Percentiles rank a stretch among this genome's conserved stretches.
Evolutionary conservation across 306 rosid genomes (phyloP).

Genomic region (Sphenostylis stenocarpa): DNA sequence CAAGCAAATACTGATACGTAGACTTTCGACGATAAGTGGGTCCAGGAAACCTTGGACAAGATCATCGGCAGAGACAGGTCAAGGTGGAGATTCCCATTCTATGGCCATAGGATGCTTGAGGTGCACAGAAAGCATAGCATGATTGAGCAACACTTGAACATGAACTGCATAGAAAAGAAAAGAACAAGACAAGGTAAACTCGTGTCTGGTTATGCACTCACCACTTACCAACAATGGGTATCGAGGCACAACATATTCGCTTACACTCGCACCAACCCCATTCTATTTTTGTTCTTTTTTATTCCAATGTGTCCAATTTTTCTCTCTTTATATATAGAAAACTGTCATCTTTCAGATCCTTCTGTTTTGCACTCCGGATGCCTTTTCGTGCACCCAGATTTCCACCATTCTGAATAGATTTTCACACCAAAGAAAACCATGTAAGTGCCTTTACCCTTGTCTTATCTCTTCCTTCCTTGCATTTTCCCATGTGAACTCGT

Average conservation of each 20-base stretch:
- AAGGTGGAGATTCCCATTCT: neutral
- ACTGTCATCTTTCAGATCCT: slow-evolving; percentile 21
- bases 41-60: neutral
- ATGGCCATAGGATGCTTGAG: slow-evolving; percentile 2
- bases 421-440: neutral
- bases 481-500: slow-evolving; percentile 14
- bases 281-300: neutral
- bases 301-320: neutral
- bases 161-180: neutral
- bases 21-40: neutral
- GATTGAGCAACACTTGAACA: neutral
- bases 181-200: neutral
- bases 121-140: neutral
- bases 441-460: slow-evolving; percentile 37
- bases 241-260: neutral
- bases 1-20: neutral
- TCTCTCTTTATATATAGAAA: slow-evolving; percentile 21
- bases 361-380: slow-evolving; percentile 24
- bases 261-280: slow-evolving; percentile 39
- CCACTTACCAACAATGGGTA: slow-evolving; percentile 63
- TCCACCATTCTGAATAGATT: slow-evolving; percentile 23
- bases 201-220: slow-evolving; percentile 37
- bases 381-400: neutral
- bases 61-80: neutral
- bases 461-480: neutral